phyloP scores from a whole-genome alignment of 192 early-diverging fungal genomes.

The Fimicolochytrium jonesii region DNA sequence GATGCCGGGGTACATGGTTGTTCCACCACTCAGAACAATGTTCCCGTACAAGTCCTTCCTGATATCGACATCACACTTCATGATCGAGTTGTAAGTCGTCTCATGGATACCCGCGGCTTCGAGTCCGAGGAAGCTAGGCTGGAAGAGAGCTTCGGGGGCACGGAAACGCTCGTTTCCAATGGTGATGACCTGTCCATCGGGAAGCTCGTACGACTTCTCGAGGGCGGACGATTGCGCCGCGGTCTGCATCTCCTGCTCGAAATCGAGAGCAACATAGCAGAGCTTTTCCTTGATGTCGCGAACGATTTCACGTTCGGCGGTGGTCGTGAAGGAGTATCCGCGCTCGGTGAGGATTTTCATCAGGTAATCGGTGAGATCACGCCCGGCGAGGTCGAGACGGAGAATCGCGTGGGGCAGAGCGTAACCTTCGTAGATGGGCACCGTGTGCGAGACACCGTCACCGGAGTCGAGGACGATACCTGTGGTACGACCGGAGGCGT shows the following conservation, averaged over 20 bases:
- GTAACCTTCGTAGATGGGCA: slow-evolving; percentile 98
- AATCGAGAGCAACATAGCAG: slow-evolving; percentile 96
- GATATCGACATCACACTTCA: slow-evolving; percentile 96
- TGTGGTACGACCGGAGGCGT: slow-evolving; percentile 95
- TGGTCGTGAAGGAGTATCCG: slow-evolving; percentile 93
- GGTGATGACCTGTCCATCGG: slow-evolving; percentile 98
- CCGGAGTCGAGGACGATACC: slow-evolving; percentile 99
- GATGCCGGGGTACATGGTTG: slow-evolving; percentile 97
- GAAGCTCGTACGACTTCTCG: slow-evolving; percentile 97
- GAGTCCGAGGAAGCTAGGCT: slow-evolving; percentile 87
- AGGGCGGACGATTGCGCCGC: slow-evolving; percentile 86
- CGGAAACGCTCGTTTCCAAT: slow-evolving; percentile 98
- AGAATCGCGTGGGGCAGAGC: slow-evolving; percentile 92
- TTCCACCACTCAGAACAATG: slow-evolving; percentile 95
- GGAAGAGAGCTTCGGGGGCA: slow-evolving; percentile 97
- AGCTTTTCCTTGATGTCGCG: slow-evolving; percentile 99
- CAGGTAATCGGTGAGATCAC: slow-evolving; percentile 93
- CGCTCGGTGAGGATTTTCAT: slow-evolving; percentile 92
- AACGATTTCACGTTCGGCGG: slow-evolving; percentile 96
- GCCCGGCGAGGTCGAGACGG: slow-evolving; percentile 95
- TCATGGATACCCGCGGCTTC: slow-evolving; percentile 94
- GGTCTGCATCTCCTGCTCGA: slow-evolving; percentile 96
- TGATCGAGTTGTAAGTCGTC: slow-evolving; percentile 94
- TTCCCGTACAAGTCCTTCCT: slow-evolving; percentile 94
- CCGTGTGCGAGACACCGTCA: slow-evolving; percentile 96